phyloP scores from a whole-genome alignment of 2,329 filamentous ascomycete genomes.

The Colletotrichum tofieldiae region DNA sequence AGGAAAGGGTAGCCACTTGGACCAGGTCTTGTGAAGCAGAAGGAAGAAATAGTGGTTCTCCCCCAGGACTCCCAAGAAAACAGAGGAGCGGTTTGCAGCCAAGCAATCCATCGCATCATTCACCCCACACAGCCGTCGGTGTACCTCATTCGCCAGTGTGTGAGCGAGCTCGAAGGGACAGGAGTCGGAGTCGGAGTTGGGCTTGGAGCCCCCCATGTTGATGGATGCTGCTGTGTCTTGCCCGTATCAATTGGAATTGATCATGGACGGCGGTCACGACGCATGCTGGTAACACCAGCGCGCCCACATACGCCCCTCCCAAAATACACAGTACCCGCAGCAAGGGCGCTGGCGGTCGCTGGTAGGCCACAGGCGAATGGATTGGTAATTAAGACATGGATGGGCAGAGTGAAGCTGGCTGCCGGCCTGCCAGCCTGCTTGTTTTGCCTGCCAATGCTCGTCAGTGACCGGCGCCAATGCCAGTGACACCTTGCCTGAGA shows the following conservation, averaged over 20 bases:
- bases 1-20: conserved; percentile 2
- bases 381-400: conserved; percentile 22
- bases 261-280: conserved; percentile 30
- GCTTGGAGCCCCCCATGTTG: conserved; percentile 23
- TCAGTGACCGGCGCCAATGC: conserved; percentile 23
- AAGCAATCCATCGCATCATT: conserved; percentile 36
- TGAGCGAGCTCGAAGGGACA: conserved; percentile 13
- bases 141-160: conserved; percentile 30
- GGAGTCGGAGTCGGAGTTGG: conserved; percentile 22
- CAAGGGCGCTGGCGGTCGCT: conserved; percentile 3
- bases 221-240: conserved; percentile 3
- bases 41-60: background rate
- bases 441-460: conserved; percentile 18
- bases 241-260: conserved; percentile 20
- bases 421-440: conserved; percentile 16
- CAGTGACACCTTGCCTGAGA: conserved; percentile 1
- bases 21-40: background rate
- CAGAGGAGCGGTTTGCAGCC: conserved; percentile 24
- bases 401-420: conserved; percentile 3
- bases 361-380: conserved; percentile 5
- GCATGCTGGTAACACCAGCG: conserved; percentile 6
- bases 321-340: conserved; percentile 18
- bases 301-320: conserved; percentile 28
- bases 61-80: conserved; percentile 3
- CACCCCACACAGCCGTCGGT: conserved; percentile 15